These are phyloP conservation scores for Pseudevernia furfuracea DNA, from an alignment of 495 filamentous ascomycete genomes.

Conservation along the genomic window DNA sequence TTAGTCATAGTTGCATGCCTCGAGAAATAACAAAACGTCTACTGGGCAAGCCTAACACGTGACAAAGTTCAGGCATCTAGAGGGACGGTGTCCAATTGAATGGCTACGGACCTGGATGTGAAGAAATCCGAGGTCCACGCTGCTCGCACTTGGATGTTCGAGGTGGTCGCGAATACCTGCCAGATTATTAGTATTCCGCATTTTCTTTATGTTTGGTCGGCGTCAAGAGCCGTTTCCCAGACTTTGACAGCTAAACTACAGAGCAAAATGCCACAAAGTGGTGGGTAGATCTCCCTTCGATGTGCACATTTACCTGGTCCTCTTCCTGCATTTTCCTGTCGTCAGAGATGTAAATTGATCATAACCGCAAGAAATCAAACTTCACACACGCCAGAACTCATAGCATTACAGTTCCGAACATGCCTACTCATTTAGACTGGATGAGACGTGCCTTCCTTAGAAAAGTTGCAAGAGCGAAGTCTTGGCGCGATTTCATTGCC, in stretches of 20 bases:
- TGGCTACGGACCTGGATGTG: neutral
- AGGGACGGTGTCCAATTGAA: neutral
- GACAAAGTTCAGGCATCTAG: neutral
- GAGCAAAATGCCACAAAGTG: neutral
- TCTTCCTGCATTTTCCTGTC: neutral
- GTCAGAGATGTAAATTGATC: neutral
- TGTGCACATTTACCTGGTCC: neutral
- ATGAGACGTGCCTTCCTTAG: constrained; percentile 4
- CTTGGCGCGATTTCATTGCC: neutral
- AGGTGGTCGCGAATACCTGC: neutral
- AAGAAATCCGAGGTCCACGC: neutral
- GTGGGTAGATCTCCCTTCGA: neutral
- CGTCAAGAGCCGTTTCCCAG: neutral
- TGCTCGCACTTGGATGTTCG: neutral
- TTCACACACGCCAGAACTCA: neutral
- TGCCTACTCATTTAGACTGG: neutral
- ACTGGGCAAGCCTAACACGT: neutral
- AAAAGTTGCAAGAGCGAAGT: neutral
- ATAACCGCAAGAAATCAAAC: neutral
- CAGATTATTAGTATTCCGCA: neutral
- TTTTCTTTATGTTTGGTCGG: neutral
- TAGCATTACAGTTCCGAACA: neutral
- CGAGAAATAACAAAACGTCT: constrained; percentile 44
- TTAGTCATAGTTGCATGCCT: constrained; percentile 58
- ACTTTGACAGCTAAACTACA: neutral